Evolutionary conservation across 352 stramenopile genomes (phyloP), one percentile per base, ranked within the genome.

Genomic region (Globisporangium spinosum): DNA sequence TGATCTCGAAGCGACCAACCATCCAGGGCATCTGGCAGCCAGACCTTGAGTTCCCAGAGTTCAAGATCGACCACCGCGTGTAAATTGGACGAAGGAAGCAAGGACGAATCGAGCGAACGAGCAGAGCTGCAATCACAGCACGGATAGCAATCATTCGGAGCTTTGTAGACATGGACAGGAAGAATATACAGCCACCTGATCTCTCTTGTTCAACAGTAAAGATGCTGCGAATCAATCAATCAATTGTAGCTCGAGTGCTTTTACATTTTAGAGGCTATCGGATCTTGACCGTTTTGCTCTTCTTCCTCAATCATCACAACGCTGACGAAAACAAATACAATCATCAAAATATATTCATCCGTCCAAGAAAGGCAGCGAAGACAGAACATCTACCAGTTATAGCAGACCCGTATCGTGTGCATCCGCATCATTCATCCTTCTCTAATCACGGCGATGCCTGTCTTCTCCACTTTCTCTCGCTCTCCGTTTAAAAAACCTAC

Each of bases 21-120:
- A 80, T 94, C 23, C 88, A 96, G 72, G 88, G 88, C 62, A 93
- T 96, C 65, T 96, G 88, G 88, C 88, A 96, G 73, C 88, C 84
- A 65, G 86, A 94, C 71, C 78, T 94, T 53, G 75, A 87, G 69
- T 95, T 95, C 71, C 87, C 87, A 40, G 77, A 92, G 69, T 95
- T 95, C 73, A 90, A 89, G 74, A 86, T 94, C 49, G 85, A 79
- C 65, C 77, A 94, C 71, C 80, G 76, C 68, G 72, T 56, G 55
- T 86, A 86, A 68, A 73, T 32, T 38, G 20, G 32, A 35, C 34
- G 20, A 23, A 61, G 27, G 22, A 58, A 22, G 25, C 29, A 34
- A 32, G 17, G 49, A 62, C 12, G 23, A 65, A 70, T 35, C 35
- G 54, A 60, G 15, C 29, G 32, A 35, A n/a, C 20, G 29, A 4